Conservation (phyloP, 2,329 filamentous ascomycete species). For the Leptosphaerulina australis region DNA sequence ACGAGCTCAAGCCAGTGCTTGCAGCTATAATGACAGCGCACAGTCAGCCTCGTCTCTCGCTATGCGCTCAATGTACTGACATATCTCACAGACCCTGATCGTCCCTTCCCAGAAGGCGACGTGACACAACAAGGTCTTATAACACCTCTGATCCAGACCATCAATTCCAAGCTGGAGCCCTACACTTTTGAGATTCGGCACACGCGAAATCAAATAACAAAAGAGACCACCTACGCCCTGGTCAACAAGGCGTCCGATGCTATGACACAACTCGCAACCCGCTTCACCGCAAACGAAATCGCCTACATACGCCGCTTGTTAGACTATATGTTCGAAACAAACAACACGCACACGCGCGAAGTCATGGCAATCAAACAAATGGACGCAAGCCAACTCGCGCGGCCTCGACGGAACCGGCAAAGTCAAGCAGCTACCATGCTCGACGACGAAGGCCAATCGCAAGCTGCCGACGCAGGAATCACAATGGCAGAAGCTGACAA, state of each 20-base stretch:
- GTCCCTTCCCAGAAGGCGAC: slow-evolving; percentile 62
- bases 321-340: slow-evolving; percentile 88
- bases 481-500: slow-evolving; percentile 79
- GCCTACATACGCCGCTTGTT: slow-evolving; percentile 86
- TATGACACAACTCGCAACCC: slow-evolving; percentile 85
- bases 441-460: slow-evolving; percentile 41
- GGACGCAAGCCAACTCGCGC: slow-evolving; percentile 74
- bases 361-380: slow-evolving; percentile 81
- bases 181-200: slow-evolving; percentile 90
- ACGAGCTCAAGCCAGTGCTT: slow-evolving; percentile 74
- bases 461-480: slow-evolving; percentile 58
- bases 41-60: slow-evolving; percentile 41
- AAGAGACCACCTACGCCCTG: slow-evolving; percentile 75
- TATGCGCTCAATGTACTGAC: background rate
- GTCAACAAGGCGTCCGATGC: slow-evolving; percentile 81
- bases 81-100: slow-evolving; percentile 42
- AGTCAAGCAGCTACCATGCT: slow-evolving; percentile 32
- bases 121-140: slow-evolving; percentile 70
- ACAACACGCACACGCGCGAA: slow-evolving; percentile 81
- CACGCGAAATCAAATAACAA: slow-evolving; percentile 69
- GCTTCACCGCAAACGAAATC: slow-evolving; percentile 80
- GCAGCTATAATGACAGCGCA: slow-evolving; percentile 73
- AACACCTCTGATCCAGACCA: slow-evolving; percentile 68
- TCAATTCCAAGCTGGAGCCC: slow-evolving; percentile 73
- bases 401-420: slow-evolving; percentile 42